Base-by-base conservation (phyloP, 192 early-diverging fungal genomes). In the Powellomyces hirtus region DNA sequence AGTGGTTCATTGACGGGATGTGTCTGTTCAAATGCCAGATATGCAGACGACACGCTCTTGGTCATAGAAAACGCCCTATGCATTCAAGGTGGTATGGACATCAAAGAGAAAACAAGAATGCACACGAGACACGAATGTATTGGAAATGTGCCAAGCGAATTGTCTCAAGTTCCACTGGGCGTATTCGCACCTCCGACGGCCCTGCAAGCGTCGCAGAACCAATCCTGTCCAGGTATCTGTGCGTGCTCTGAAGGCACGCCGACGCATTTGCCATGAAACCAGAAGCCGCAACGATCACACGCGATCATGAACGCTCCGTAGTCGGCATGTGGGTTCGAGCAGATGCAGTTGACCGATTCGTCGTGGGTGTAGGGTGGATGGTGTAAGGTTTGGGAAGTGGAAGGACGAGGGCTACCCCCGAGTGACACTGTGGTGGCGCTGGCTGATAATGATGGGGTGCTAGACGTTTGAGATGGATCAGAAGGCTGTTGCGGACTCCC, bases 231-330 rank as follows among this genome's bases (percentile, higher is more conserved):
- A 29, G 3, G 4, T 4, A 24, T 27, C 53, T 56, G 53, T 16
- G 24, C 53, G 27, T 26, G 2, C 38, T 77, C 71, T 4, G 38
- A 26, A 6, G 61, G 26, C 22, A 75, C 49, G 1, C 61, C 69
- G 7, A 75, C 77, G 52, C 77, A 78, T 4, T 30, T 38, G 1
- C 77, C 77, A 35, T 78, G 77, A 42, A 71, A 75, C 77, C 77
- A 78, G 20, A 63, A 27, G 29, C 64, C 69, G 58, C 77, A 78
- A 6, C 13, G 4, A 57, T 78, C 77, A 59, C 77, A 78, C 26
- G 66, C 71, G 31, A 78, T 76, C 66, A 68, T 68, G 59, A 71
- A 75, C 16, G 36, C 31, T 7, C 72, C 73, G 42, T 71, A 11
- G 53, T 78, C 77, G 26, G 62, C 22, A 35, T 34, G 49, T 16